These are phyloP conservation scores for Mycena epipterygia DNA, from an alignment of 768 basidiomycete genomes.

Conservation along the genomic window DNA sequence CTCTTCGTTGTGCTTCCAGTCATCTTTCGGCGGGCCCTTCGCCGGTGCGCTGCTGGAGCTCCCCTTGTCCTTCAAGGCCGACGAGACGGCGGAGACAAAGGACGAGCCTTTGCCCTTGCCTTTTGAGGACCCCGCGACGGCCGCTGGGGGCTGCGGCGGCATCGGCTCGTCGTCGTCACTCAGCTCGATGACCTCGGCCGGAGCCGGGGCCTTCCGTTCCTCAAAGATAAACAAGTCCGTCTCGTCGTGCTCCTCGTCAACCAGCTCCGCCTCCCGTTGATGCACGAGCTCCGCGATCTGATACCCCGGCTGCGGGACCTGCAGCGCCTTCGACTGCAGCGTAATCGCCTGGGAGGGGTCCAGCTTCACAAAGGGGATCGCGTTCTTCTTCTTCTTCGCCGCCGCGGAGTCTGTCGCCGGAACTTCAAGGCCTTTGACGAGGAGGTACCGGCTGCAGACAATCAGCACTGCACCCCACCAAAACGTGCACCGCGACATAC, in stretches of 20 bases:
- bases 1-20: slow-evolving; percentile 68
- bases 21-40: slow-evolving; percentile 50
- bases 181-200: slow-evolving; percentile 36
- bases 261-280: slow-evolving; percentile 53
- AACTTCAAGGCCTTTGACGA: slow-evolving; percentile 54
- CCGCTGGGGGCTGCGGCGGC: slow-evolving; percentile 28
- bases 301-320: slow-evolving; percentile 71
- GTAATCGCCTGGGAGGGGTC: slow-evolving; percentile 64
- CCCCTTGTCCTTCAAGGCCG: slow-evolving; percentile 28
- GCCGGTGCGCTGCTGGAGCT: slow-evolving; percentile 19
- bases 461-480: neutral
- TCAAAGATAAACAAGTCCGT: slow-evolving; percentile 65
- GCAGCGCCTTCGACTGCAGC: slow-evolving; percentile 52
- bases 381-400: slow-evolving; percentile 34
- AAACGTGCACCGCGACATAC: slow-evolving; percentile 48
- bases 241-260: slow-evolving; percentile 61
- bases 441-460: slow-evolving; percentile 67
- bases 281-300: slow-evolving; percentile 64
- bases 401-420: slow-evolving; percentile 6
- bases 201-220: slow-evolving; percentile 30
- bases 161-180: slow-evolving; percentile 42
- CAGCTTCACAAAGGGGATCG: slow-evolving; percentile 59
- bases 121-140: slow-evolving; percentile 32
- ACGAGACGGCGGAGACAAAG: slow-evolving; percentile 19
- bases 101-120: slow-evolving; percentile 30